These are phyloP conservation scores for Actinomortierella wolfii DNA, from an alignment of 371 early-diverging fungal genomes.

Conservation along the genomic window DNA sequence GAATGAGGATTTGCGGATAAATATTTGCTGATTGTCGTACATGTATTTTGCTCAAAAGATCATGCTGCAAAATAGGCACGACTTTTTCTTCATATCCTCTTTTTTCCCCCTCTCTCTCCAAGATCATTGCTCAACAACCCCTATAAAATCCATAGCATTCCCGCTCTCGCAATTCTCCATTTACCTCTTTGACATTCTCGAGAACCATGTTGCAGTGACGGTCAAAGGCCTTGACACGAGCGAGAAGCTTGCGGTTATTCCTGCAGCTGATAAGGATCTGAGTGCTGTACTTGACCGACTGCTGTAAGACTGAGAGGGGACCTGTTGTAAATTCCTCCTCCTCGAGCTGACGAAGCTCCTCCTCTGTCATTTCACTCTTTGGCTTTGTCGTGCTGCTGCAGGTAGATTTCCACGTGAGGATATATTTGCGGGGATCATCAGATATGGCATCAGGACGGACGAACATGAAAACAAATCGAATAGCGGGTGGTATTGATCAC, in stretches of 20 bases:
- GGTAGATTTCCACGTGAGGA: conserved; percentile 10
- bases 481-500: no score
- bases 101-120: no score
- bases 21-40: no score
- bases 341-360: conserved; percentile 90
- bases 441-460: no score
- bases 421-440: not conserved
- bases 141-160: no score
- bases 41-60: no score
- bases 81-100: not conserved
- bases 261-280: conserved; percentile 95
- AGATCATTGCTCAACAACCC: no score
- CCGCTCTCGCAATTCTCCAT: not conserved
- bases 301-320: conserved; percentile 94
- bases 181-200: conserved; percentile 98
- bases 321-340: conserved; percentile 97
- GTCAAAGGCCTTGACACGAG: conserved; percentile 98
- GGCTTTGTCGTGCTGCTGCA: conserved; percentile 52
- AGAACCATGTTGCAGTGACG: conserved; percentile 99
- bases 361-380: conserved; percentile 89
- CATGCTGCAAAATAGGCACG: no score
- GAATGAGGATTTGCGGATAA: no score
- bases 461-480: no score
- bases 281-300: conserved; percentile 94
- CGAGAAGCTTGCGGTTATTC: conserved; percentile 96